Percentiles rank a stretch among this genome's conserved stretches.
phyloP scores from a whole-genome alignment of 331 rosid genomes.

The Quercus tomentella region DNA sequence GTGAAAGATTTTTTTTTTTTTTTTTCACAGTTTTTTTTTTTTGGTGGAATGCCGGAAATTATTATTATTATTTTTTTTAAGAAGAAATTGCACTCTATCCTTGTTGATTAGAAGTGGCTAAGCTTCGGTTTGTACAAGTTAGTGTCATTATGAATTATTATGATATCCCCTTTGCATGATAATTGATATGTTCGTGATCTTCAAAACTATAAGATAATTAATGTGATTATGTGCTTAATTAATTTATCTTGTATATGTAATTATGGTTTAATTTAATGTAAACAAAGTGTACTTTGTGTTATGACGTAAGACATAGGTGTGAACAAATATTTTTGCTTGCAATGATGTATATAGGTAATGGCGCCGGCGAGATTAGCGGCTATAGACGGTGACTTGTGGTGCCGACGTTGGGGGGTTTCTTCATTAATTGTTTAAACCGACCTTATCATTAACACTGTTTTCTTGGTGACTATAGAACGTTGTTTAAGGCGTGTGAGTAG shows the following conservation, averaged over 20 bases:
- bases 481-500: constrained; percentile 26
- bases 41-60: background rate
- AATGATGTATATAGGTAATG: constrained; percentile 11
- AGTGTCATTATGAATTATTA: constrained; percentile 2
- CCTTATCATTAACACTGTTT: constrained; percentile 29
- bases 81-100: constrained; percentile 40
- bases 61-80: background rate
- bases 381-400: constrained; percentile 21
- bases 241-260: background rate
- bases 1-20: background rate
- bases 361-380: constrained; percentile 56
- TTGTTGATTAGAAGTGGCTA: constrained; percentile 64
- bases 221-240: background rate
- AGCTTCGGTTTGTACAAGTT: constrained; percentile 21
- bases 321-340: constrained; percentile 29
- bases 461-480: constrained; percentile 15
- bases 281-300: background rate
- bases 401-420: constrained; percentile 37
- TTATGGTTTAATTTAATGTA: background rate
- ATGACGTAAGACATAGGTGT: constrained; percentile 11
- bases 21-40: background rate
- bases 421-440: constrained; percentile 29
- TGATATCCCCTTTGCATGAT: background rate
- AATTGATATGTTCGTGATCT: background rate
- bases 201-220: background rate